These are phyloP conservation scores for Amesomyces nigricolor DNA, from an alignment of 2,329 filamentous ascomycete species.

Conservation along the genomic window DNA sequence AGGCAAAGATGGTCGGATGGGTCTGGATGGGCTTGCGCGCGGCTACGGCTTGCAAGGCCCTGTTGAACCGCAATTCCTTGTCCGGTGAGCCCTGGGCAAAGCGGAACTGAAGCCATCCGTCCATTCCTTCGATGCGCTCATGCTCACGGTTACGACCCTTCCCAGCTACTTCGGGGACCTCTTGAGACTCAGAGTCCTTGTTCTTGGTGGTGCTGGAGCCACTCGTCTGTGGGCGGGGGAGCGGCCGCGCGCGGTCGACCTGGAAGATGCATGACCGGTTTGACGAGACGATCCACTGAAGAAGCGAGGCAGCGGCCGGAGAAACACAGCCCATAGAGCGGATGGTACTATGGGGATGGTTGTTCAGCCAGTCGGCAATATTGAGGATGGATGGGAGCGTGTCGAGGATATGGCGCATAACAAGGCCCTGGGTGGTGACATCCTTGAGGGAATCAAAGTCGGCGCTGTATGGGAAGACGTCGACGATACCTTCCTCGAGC, in stretches of 20 bases:
- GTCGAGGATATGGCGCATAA: slow-evolving; percentile 48
- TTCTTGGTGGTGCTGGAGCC: background rate
- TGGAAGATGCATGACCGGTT: slow-evolving; percentile 83
- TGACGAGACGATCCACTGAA: slow-evolving; percentile 86
- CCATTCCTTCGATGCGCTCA: slow-evolving; percentile 58
- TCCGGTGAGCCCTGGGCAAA: slow-evolving; percentile 86
- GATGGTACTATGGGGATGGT: slow-evolving; percentile 37
- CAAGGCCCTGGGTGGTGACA: slow-evolving; percentile 41
- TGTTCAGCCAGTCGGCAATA: slow-evolving; percentile 48
- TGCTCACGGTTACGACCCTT: slow-evolving; percentile 32
- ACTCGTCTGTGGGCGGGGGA: too few relatives aligned
- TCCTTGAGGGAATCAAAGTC: slow-evolving; percentile 51
- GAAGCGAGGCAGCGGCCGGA: slow-evolving; percentile 58
- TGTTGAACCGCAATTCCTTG: slow-evolving; percentile 70
- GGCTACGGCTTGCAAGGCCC: slow-evolving; percentile 49
- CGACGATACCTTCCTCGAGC: slow-evolving; percentile 1
- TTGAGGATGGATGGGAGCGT: slow-evolving; percentile 56
- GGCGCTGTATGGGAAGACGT: slow-evolving; percentile 42
- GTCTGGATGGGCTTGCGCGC: slow-evolving; percentile 27
- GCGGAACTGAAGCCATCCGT: slow-evolving; percentile 70
- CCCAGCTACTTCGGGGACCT: slow-evolving; percentile 4
- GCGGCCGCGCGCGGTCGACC: slow-evolving; percentile 42
- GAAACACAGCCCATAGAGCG: slow-evolving; percentile 50
- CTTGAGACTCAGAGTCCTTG: background rate
- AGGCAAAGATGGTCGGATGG: slow-evolving; percentile 73